Percentiles rank a stretch among this genome's conserved stretches.
Evolutionary conservation across 805 yeast species (phyloP).

Genomic region (Myxozyma geophila): DNA sequence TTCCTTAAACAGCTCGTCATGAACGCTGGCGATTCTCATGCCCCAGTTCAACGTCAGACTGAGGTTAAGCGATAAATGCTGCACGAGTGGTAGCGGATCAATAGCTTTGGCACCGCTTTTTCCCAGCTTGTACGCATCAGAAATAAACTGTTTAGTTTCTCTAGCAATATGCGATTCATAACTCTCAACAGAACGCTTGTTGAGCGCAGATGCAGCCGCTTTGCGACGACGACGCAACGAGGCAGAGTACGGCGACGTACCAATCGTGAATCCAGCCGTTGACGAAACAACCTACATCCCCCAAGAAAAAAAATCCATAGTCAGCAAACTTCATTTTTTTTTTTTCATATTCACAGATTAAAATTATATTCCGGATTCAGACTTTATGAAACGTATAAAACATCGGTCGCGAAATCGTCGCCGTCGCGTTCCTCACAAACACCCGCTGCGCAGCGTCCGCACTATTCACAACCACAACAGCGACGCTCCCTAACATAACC

Average conservation of each 20-base stretch:
- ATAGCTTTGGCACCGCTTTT: constrained; percentile 38
- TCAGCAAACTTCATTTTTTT: neutral
- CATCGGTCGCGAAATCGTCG: constrained; percentile 69
- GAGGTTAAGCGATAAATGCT: constrained; percentile 48
- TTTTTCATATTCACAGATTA: neutral
- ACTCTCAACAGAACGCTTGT: constrained; percentile 47
- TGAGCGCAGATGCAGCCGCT: constrained; percentile 49
- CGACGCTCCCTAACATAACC: constrained; percentile 60
- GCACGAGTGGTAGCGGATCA: constrained; percentile 44
- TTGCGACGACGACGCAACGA: constrained; percentile 46
- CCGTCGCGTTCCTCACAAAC: constrained; percentile 57
- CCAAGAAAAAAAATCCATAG: neutral
- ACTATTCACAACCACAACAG: constrained; percentile 70
- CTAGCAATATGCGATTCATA: constrained; percentile 46
- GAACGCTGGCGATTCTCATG: constrained; percentile 45
- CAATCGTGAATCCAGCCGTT: constrained; percentile 50
- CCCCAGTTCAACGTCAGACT: constrained; percentile 51
- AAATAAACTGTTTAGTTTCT: constrained; percentile 46
- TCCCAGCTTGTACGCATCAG: constrained; percentile 39
- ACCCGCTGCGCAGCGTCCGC: constrained; percentile 57
- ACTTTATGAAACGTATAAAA: constrained; percentile 70
- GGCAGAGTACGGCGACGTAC: constrained; percentile 53
- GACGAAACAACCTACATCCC: constrained; percentile 48
- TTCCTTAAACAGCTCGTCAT: constrained; percentile 37
- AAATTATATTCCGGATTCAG: neutral